Percentiles rank a stretch among this genome's conserved stretches.
Evolutionary conservation across 2,329 filamentous ascomycete species (phyloP).

Genomic region (Colletotrichum cordylinicola): DNA sequence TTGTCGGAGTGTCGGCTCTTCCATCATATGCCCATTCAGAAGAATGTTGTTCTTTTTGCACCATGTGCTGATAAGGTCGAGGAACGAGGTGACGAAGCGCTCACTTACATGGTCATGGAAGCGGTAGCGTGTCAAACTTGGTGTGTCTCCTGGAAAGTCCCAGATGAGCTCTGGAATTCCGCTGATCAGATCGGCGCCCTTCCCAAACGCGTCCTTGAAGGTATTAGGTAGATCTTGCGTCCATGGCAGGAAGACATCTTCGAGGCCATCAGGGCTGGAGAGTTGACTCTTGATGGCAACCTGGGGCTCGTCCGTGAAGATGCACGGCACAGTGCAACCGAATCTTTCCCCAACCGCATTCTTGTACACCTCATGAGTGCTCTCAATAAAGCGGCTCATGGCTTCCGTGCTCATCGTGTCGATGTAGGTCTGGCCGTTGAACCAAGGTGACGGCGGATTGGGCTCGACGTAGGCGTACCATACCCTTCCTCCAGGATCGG

Average conservation of each 20-base stretch:
- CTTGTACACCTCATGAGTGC: slow-evolving; percentile 35
- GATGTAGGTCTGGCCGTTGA: slow-evolving; percentile 35
- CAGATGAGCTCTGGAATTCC: slow-evolving; percentile 33
- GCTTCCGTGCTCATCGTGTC: slow-evolving; percentile 33
- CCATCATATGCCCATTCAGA: slow-evolving; percentile 37
- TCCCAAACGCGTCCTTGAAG: slow-evolving; percentile 27
- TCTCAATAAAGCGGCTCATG: slow-evolving; percentile 32
- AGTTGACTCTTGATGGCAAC: slow-evolving; percentile 35
- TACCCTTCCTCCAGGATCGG: slow-evolving; percentile 23
- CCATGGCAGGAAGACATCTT: slow-evolving; percentile 36
- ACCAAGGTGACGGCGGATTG: slow-evolving; percentile 32
- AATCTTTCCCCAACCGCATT: slow-evolving; percentile 32
- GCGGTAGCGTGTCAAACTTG: slow-evolving; percentile 30
- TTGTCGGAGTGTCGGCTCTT: slow-evolving; percentile 34
- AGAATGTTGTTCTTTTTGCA: slow-evolving; percentile 30
- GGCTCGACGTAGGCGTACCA: slow-evolving; percentile 38
- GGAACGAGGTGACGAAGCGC: slow-evolving; percentile 33
- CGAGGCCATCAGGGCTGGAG: slow-evolving; percentile 23
- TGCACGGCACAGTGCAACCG: slow-evolving; percentile 32
- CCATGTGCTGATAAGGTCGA: slow-evolving; percentile 33
- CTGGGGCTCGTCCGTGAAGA: slow-evolving; percentile 38
- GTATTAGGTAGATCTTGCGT: slow-evolving; percentile 30
- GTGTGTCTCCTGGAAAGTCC: slow-evolving; percentile 30
- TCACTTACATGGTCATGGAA: slow-evolving; percentile 37
- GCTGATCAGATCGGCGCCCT: slow-evolving; percentile 25